phyloP scores from a whole-genome alignment of 2,329 filamentous ascomycete genomes.

The Aspergillus brunneoviolaceus region DNA sequence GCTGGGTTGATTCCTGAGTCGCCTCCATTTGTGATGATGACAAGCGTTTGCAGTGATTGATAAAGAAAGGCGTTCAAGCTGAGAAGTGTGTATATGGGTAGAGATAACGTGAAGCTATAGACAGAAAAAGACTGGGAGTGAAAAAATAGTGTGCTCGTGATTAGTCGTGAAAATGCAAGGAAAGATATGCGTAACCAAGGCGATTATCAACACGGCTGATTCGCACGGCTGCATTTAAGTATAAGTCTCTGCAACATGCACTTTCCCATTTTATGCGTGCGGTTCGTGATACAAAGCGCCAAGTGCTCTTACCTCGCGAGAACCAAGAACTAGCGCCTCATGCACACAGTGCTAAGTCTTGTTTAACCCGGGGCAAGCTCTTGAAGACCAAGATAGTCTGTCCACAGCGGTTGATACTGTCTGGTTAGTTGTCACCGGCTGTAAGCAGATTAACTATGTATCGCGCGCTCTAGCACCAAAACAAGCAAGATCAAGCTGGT shows the following conservation, averaged over 20 bases:
- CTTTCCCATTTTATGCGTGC: background rate
- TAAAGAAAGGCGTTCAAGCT: background rate
- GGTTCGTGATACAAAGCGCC: background rate
- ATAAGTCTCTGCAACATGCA: conserved; percentile 13
- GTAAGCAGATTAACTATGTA: background rate
- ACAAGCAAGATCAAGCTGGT: background rate
- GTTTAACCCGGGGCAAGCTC: background rate
- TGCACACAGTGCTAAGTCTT: background rate
- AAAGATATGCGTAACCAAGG: conserved; percentile 26
- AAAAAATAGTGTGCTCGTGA: conserved; percentile 25
- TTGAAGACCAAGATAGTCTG: background rate
- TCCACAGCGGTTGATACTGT: background rate
- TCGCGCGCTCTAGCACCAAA: background rate
- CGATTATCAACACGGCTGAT: conserved; percentile 26
- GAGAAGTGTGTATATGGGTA: background rate
- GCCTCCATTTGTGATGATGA: conserved; percentile 38
- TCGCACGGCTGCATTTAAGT: conserved; percentile 13
- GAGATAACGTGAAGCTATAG: background rate
- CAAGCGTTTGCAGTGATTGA: background rate
- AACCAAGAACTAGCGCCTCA: background rate
- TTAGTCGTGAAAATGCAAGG: conserved; percentile 9
- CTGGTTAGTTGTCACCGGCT: background rate
- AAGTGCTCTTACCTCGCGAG: conserved; percentile 12
- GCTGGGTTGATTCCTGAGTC: conserved; percentile 70
- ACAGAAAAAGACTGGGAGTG: conserved; percentile 14